A percentile compares a stretch with the other conserved stretches of the same genome.
Conservation (phyloP, 1,284 basidiomycete genomes). For the Leccinum solheimii region DNA sequence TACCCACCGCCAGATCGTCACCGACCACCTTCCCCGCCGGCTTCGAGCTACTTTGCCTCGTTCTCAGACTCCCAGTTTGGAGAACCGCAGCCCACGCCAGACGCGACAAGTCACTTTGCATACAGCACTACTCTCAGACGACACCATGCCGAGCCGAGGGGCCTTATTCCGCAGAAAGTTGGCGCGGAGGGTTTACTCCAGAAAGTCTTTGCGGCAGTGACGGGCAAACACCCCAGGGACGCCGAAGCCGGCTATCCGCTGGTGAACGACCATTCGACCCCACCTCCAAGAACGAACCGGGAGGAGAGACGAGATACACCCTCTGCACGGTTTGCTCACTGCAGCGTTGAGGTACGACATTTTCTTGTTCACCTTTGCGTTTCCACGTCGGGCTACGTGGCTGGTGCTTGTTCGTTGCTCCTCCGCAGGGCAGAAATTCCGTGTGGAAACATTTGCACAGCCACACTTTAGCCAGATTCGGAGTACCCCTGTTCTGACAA, state of each 20-base stretch:
- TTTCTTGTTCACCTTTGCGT: neutral
- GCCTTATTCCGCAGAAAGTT: constrained; percentile 34
- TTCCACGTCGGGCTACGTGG: constrained; percentile 5
- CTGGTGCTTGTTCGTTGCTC: neutral
- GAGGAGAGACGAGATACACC: constrained; percentile 46
- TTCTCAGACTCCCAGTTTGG: constrained; percentile 49
- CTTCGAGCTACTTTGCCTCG: constrained; percentile 72
- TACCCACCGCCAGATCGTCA: constrained; percentile 19
- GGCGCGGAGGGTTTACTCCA: constrained; percentile 47
- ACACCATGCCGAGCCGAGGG: constrained; percentile 49
- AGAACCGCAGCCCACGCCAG: constrained; percentile 55
- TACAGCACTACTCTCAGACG: constrained; percentile 80
- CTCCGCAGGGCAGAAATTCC: constrained; percentile 1
- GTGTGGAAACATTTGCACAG: constrained; percentile 10
- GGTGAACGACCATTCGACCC: constrained; percentile 8
- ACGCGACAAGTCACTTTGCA: constrained; percentile 72
- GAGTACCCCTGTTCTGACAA: neutral
- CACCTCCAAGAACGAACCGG: constrained; percentile 8
- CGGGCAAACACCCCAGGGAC: constrained; percentile 33
- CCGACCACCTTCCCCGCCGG: constrained; percentile 64
- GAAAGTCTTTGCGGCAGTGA: constrained; percentile 44
- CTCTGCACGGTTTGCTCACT: constrained; percentile 59
- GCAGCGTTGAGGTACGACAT: constrained; percentile 50
- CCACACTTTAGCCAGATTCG: constrained; percentile 6
- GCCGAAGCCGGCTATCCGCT: constrained; percentile 29